Percentiles rank a stretch among this genome's conserved stretches.
Evolutionary conservation across 179 eudicot genomes (phyloP).

Genomic region (Beta macrorhiza): DNA sequence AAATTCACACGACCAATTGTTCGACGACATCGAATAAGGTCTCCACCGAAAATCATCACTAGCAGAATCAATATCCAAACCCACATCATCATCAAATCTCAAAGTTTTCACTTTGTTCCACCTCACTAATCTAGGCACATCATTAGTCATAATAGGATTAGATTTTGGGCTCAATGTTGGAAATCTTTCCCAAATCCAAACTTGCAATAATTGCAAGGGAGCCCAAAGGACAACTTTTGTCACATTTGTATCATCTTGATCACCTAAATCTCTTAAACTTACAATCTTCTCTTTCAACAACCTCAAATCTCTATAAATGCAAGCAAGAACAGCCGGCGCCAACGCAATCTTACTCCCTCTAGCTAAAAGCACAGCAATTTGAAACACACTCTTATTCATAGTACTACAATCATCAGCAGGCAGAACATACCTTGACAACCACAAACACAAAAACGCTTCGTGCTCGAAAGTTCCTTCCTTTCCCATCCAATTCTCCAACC

Average conservation of each 20-base stretch:
- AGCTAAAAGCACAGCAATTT: conserved; percentile 45
- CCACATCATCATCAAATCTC: conserved; percentile 17
- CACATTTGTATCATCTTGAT: conserved; percentile 9
- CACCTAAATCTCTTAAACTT: conserved; percentile 4
- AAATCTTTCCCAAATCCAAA: conserved; percentile 57
- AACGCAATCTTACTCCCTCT: conserved; percentile 38
- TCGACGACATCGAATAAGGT: conserved; percentile 38
- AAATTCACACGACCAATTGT: conserved; percentile 20
- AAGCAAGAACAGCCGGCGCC: conserved; percentile 36
- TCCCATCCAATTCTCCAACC: conserved; percentile 38
- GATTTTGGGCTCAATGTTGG: conserved; percentile 33
- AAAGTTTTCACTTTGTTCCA: conserved; percentile 31
- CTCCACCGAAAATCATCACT: conserved; percentile 39
- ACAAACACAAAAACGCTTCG: conserved; percentile 49
- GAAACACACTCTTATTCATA: conserved; percentile 28
- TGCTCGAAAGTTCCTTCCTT: conserved; percentile 38
- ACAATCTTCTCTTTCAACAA: conserved; percentile 34
- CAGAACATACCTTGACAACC: conserved; percentile 59
- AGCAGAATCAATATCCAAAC: conserved; percentile 25
- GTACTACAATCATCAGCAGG: conserved; percentile 15
- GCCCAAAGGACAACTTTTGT: conserved; percentile 20
- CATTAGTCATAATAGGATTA: conserved; percentile 1
- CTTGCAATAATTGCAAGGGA: conserved; percentile 40
- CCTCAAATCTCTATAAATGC: conserved; percentile 44
- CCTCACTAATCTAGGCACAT: conserved; percentile 28